Evolutionary conservation across 805 yeast genomes (phyloP), one percentile per base, ranked within the genome.

Genomic region (Ogataea methanolica): DNA sequence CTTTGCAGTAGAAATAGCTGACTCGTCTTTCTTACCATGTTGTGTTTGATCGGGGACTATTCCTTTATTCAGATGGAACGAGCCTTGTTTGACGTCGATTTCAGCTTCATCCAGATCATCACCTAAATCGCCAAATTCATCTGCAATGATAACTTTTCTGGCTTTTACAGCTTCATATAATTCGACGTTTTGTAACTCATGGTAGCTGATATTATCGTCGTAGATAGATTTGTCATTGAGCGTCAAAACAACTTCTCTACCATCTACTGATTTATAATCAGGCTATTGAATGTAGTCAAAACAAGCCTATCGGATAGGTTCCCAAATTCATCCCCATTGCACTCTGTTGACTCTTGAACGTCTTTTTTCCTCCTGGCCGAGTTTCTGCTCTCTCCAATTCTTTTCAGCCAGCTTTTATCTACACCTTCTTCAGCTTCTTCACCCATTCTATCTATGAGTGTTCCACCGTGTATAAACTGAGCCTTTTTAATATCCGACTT

Each of bases 181-280:
- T n/a, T 56, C 55, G 38, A 63, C 46, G 33, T 55, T 62, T n/a
- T 71, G 75, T 44, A 79, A 71, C 29, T 61, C 70, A 31, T 82
- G 67, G 51, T 63, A 68, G 23, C 65, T 68, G 2, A 67, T 75
- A 33, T 56, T 59, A 29, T 59, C 71, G 35, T 60, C 72, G n/a
- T 71, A 52, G 15, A 76, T 50, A 21, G 65, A 62, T n/a, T 61
- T 54, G 52, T 82, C 88, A 42, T 79, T 74, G 42, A 85, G 66
- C 0, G 90, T 85, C 44, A 86, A 65, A 3, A 84, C 68, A 0
- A 71, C 77, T 6, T 72, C 69, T n/a, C 68, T n/a, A 11, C 31
- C 31, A 31, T 49, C 48, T 5, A 33, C 54, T 1, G 67, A 75
- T 3, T 68, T 66, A n/a, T 53, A 3, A 50, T 23, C 1, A 74